Percentiles rank a stretch among this genome's conserved stretches.
Conservation (phyloP, 306 rosid genomes). For the apple (Malus domestica) region DNA sequence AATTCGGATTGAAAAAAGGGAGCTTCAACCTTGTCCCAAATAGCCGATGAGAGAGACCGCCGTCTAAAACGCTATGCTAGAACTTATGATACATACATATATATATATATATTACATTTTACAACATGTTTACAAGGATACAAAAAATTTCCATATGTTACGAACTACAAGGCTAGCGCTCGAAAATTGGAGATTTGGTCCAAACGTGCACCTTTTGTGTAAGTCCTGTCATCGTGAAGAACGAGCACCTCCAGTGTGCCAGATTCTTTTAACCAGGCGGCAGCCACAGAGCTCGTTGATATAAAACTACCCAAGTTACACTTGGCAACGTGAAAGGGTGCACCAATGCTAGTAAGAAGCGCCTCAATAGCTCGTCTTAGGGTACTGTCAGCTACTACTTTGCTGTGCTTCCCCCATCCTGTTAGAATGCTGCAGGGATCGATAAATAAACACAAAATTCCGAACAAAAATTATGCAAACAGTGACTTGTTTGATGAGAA, state of each 20-base stretch:
- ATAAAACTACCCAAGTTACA: slow-evolving; percentile 69
- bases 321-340: slow-evolving; percentile 66
- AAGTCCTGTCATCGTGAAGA: slow-evolving; percentile 51
- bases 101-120: not conserved
- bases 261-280: slow-evolving; percentile 69
- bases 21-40: not conserved
- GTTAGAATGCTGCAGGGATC: slow-evolving; percentile 64
- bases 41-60: too few relatives aligned
- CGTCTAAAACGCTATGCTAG: too few relatives aligned
- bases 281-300: slow-evolving; percentile 53
- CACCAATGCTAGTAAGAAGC: slow-evolving; percentile 60
- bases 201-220: slow-evolving; percentile 22
- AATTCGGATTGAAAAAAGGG: not conserved
- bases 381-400: slow-evolving; percentile 70
- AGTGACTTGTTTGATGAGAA: not conserved
- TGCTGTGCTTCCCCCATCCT: slow-evolving; percentile 98
- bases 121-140: not conserved
- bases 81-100: not conserved
- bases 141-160: not conserved
- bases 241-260: slow-evolving; percentile 54
- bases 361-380: slow-evolving; percentile 65
- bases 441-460: not conserved
- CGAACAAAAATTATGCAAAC: not conserved
- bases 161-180: slow-evolving; percentile 36
- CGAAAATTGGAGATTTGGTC: slow-evolving; percentile 29